These are phyloP conservation scores for Lactarius tabidus DNA, from an alignment of 768 basidiomycete genomes.

Conservation along the genomic window DNA sequence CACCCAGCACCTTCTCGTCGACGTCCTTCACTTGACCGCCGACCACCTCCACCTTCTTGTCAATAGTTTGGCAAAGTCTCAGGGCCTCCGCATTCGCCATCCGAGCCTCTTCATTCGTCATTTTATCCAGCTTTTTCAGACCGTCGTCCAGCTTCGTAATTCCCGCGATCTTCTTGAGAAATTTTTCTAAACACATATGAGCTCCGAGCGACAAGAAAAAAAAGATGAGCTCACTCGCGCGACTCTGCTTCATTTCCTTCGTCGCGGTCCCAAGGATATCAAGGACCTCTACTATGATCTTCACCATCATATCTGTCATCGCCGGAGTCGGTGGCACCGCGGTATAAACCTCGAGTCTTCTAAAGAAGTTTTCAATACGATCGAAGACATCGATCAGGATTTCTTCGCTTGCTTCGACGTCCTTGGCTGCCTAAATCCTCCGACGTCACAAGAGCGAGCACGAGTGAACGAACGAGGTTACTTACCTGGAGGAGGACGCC, in stretches of 20 bases:
- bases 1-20: too few relatives aligned
- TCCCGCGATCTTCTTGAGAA: neutral
- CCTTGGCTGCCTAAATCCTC: too few relatives aligned
- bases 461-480: neutral
- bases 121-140: neutral
- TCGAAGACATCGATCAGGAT: neutral
- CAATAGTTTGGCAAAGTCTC: neutral
- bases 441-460: neutral
- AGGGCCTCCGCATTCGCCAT: neutral
- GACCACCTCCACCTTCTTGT: neutral
- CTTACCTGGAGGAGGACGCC: neutral
- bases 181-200: neutral
- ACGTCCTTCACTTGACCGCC: too few relatives aligned
- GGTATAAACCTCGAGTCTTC: neutral
- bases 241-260: neutral
- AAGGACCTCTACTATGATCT: neutral
- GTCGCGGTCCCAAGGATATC: neutral
- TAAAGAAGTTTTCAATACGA: neutral
- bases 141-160: neutral
- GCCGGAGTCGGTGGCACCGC: neutral
- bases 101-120: neutral
- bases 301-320: neutral
- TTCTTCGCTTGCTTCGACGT: neutral
- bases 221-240: too few relatives aligned
- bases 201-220: too few relatives aligned